A percentile compares a stretch with the other conserved stretches of the same genome.
Conservation (phyloP, 371 early-diverging fungal species). For the Mortierella sp. region DNA sequence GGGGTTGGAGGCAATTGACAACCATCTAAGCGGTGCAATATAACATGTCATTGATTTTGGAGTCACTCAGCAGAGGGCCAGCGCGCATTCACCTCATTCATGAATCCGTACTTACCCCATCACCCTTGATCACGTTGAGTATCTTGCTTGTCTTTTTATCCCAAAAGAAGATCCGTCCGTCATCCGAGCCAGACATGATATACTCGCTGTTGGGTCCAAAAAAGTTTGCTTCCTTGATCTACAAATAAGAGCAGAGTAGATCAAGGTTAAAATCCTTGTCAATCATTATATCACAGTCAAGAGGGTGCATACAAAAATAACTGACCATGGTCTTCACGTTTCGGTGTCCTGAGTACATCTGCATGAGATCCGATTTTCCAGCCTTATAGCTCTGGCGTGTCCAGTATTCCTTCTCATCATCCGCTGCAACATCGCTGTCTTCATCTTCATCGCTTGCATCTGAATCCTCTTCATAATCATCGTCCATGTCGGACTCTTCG, state of each 20-base stretch:
- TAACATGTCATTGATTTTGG: no score
- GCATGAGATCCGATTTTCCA: conserved; percentile 35
- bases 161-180: conserved; percentile 82
- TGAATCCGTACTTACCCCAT: conserved; percentile 63
- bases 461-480: conserved; percentile 1
- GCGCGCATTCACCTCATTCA: background rate
- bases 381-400: conserved; percentile 16
- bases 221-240: conserved; percentile 84
- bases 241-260: background rate
- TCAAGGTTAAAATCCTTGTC: background rate
- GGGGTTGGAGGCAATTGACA: conserved; percentile 37
- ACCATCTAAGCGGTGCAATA: background rate
- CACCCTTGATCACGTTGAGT: conserved; percentile 73
- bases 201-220: conserved; percentile 75
- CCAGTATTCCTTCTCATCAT: conserved; percentile 34
- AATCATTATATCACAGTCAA: no score
- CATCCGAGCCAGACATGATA: conserved; percentile 84
- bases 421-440: background rate
- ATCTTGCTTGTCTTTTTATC: conserved; percentile 70
- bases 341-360: conserved; percentile 36
- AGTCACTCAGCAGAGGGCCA: background rate
- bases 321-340: conserved; percentile 45
- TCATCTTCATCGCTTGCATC: background rate
- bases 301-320: no score
- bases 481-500: conserved; percentile 1